Evolutionary conservation across 805 yeast species (phyloP).

Genomic region (Metschnikowia amazonensis): DNA sequence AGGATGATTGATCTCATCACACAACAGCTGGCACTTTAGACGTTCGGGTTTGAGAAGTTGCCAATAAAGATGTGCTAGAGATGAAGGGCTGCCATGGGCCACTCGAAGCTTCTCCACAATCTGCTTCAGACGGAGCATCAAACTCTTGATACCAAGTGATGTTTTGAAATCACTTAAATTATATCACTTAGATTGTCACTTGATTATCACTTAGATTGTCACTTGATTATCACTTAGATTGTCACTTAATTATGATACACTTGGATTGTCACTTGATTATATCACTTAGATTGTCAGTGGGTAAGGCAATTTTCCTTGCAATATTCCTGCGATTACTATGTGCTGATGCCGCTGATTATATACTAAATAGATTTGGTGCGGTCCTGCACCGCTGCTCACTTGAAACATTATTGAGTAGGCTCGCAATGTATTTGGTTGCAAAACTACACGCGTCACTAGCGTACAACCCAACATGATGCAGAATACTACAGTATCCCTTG

Average conservation of each 20-base stretch:
- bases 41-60: neutral
- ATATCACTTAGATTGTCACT: neutral
- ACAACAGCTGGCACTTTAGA: neutral
- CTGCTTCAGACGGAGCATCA: neutral
- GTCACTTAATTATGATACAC: no score
- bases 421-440: neutral
- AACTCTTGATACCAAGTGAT: neutral
- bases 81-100: neutral
- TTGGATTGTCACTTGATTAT: no score
- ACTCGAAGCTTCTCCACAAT: neutral
- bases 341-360: constrained; percentile 3
- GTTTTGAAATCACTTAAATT: no score
- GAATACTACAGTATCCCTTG: no score
- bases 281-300: neutral
- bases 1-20: neutral
- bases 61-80: constrained; percentile 4
- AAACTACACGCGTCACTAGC: neutral
- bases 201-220: neutral
- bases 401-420: neutral
- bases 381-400: neutral
- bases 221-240: neutral
- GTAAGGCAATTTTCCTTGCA: no score
- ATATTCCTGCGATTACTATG: neutral
- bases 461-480: neutral
- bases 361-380: neutral